phyloP scores from a whole-genome alignment of 2,329 filamentous ascomycete genomes.

The Calonectria pteridis region DNA sequence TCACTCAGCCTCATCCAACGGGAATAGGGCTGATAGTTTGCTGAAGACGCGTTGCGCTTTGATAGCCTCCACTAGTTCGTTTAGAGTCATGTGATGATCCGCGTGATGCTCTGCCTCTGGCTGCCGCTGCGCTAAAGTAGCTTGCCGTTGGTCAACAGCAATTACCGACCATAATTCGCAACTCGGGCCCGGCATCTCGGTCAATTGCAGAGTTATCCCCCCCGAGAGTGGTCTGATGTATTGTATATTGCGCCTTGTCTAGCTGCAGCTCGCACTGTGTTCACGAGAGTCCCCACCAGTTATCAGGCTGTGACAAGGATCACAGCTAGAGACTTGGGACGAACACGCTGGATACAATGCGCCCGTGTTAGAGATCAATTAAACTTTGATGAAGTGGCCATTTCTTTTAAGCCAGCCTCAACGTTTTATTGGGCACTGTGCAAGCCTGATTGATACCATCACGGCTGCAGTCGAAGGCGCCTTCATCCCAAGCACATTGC shows the following conservation, averaged over 20 bases:
- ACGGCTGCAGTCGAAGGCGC: no score
- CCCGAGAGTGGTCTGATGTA: neutral
- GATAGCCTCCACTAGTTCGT: neutral
- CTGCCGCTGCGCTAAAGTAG: neutral
- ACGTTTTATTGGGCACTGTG: no score
- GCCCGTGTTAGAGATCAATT: no score
- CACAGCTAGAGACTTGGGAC: neutral
- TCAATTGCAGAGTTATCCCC: no score
- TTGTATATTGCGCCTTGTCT: neutral
- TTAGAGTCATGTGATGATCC: constrained; percentile 3
- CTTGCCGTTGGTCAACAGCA: neutral
- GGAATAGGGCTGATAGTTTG: constrained; percentile 8
- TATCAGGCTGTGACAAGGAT: neutral
- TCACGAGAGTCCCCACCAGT: neutral
- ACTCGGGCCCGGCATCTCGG: neutral
- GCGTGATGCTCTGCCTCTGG: neutral
- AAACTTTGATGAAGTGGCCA: no score
- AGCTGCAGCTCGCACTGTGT: neutral
- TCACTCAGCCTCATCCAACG: neutral
- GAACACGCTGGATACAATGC: no score
- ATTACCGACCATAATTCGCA: neutral
- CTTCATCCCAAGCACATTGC: no score
- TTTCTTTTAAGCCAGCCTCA: no score
- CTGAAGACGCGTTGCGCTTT: constrained; percentile 5
- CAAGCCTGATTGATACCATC: no score